Percentiles rank a stretch among this genome's conserved stretches.
These are phyloP conservation scores for Lasiodiplodia sp. DNA, from an alignment of 2,329 filamentous ascomycete species.

Conservation along the genomic window DNA sequence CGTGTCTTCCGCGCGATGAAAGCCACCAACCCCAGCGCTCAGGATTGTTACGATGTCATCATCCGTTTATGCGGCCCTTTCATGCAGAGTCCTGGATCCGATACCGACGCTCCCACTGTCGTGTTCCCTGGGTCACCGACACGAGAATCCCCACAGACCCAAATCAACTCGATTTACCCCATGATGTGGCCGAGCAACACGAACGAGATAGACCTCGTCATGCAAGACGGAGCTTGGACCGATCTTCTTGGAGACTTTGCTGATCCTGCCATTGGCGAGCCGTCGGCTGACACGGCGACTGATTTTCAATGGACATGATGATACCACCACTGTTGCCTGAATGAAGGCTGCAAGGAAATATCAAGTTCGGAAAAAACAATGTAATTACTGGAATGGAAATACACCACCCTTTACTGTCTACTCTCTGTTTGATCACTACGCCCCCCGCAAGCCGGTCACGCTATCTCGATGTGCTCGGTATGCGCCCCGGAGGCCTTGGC, in stretches of 20 bases:
- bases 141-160: conserved; percentile 34
- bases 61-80: conserved; percentile 49
- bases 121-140: conserved; percentile 30
- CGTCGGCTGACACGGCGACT: not conserved
- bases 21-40: conserved; percentile 50
- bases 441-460: not conserved
- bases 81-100: conserved; percentile 21
- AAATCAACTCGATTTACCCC: conserved; percentile 34
- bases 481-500: conserved; percentile 2
- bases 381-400: not conserved
- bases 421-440: not conserved
- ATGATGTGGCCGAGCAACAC: conserved; percentile 36
- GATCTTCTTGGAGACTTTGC: conserved; percentile 28
- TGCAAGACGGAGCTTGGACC: conserved; percentile 35
- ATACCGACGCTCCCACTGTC: conserved; percentile 24
- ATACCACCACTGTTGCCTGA: not conserved
- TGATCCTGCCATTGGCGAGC: not conserved
- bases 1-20: conserved; percentile 48
- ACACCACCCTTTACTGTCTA: not conserved
- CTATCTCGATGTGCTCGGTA: conserved; percentile 22
- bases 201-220: conserved; percentile 34
- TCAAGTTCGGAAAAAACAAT: not conserved
- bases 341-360: not conserved
- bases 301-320: conserved; percentile 16
- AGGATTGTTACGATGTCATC: conserved; percentile 54